Evolutionary conservation across 805 yeast genomes (phyloP).

Genomic region (Metschnikowia chrysomelidarum): DNA sequence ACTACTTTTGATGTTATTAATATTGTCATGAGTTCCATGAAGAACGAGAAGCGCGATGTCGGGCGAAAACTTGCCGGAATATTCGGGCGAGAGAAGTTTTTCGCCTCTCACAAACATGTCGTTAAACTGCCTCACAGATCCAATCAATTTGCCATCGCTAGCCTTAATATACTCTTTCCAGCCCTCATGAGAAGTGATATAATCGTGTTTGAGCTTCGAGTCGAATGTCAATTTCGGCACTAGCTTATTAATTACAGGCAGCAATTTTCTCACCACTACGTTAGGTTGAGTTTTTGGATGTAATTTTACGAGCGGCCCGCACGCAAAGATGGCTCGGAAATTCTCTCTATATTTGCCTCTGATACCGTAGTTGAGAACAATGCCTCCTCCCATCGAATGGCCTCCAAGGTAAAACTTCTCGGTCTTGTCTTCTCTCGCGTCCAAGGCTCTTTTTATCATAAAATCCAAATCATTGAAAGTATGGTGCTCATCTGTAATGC

Average conservation of each 20-base stretch:
- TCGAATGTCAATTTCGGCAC: constrained; percentile 53
- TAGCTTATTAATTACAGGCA: constrained; percentile 37
- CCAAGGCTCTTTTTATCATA: constrained; percentile 47
- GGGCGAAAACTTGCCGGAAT: constrained; percentile 34
- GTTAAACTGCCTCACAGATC: constrained; percentile 53
- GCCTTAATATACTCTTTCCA: constrained; percentile 46
- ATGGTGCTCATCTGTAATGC: constrained; percentile 54
- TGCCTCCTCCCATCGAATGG: constrained; percentile 84
- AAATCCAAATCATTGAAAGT: constrained; percentile 60
- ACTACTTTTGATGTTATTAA: constrained; percentile 54
- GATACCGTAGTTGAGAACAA: constrained; percentile 59
- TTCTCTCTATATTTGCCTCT: constrained; percentile 49
- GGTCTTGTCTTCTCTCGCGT: constrained; percentile 26
- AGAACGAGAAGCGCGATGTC: constrained; percentile 51
- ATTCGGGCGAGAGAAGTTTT: constrained; percentile 37
- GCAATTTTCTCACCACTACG: constrained; percentile 35
- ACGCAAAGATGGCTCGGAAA: constrained; percentile 46
- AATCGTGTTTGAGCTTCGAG: constrained; percentile 54
- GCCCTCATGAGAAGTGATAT: constrained; percentile 47
- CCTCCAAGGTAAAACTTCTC: constrained; percentile 56
- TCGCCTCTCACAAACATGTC: constrained; percentile 68
- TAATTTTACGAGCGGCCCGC: constrained; percentile 60
- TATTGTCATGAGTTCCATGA: constrained; percentile 64
- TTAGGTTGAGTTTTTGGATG: constrained; percentile 63
- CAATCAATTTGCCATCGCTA: constrained; percentile 43